Evolutionary conservation across 306 rosid species (phyloP).

Genomic region (Cicer pinnatifidum): DNA sequence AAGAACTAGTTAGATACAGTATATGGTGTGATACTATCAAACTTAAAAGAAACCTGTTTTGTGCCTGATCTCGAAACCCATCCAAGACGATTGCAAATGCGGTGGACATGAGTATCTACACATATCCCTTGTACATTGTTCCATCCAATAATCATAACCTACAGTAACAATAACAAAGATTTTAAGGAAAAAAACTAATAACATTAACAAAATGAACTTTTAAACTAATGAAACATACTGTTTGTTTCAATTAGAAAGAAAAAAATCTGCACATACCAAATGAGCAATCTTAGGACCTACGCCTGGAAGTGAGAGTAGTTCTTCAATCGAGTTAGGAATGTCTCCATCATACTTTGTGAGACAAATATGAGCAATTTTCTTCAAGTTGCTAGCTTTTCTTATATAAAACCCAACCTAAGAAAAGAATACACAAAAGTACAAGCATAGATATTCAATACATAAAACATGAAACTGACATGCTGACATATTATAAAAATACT

Average conservation of each 20-base stretch:
- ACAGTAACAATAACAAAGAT: constrained; percentile 34
- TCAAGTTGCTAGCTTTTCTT: constrained; percentile 80
- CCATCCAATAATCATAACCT: constrained; percentile 98
- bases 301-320: constrained; percentile 88
- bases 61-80: constrained; percentile 81
- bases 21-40: not conserved
- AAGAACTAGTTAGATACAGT: too few relatives aligned
- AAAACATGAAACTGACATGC: constrained; percentile 26
- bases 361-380: constrained; percentile 86
- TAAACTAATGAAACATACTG: constrained; percentile 29
- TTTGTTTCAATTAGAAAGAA: constrained; percentile 26
- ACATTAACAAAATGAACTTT: constrained; percentile 41
- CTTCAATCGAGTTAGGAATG: constrained; percentile 81
- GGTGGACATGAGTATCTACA: constrained; percentile 95
- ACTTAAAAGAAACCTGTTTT: constrained; percentile 62
- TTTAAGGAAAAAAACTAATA: constrained; percentile 6
- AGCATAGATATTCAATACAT: constrained; percentile 32
- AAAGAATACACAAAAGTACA: constrained; percentile 21
- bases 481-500: constrained; percentile 18
- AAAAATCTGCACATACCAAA: constrained; percentile 58
- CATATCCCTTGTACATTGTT: constrained; percentile 93
- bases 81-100: constrained; percentile 89
- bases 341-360: constrained; percentile 82
- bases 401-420: constrained; percentile 90
- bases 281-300: constrained; percentile 99